These are phyloP conservation scores for Candolleomyces aberdarensis DNA, from an alignment of 768 basidiomycete species.

Conservation along the genomic window DNA sequence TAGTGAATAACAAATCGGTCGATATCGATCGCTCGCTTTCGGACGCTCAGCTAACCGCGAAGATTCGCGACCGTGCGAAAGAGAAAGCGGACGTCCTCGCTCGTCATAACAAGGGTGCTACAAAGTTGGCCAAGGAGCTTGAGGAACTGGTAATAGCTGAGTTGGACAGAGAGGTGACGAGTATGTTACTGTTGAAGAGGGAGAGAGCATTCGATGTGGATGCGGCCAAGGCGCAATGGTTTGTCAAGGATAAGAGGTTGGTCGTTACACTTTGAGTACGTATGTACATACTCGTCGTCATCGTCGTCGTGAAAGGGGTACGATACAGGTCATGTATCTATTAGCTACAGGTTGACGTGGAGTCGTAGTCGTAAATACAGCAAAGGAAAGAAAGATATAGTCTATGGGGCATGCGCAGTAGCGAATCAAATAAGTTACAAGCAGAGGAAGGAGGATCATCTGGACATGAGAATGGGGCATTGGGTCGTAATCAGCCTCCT, in stretches of 20 bases:
- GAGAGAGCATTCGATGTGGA: slow-evolving; percentile 61
- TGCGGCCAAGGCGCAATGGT: slow-evolving; percentile 65
- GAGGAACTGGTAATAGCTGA: slow-evolving; percentile 20
- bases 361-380: too few relatives aligned
- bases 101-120: background rate
- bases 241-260: slow-evolving; percentile 48
- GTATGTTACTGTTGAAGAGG: slow-evolving; percentile 49
- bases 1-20: slow-evolving; percentile 43
- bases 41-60: slow-evolving; percentile 49
- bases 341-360: too few relatives aligned
- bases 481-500: slow-evolving; percentile 20
- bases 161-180: slow-evolving; percentile 28
- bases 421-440: background rate
- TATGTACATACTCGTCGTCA: slow-evolving; percentile 2
- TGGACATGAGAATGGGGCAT: background rate
- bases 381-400: background rate
- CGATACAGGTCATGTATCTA: too few relatives aligned
- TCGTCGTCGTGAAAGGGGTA: too few relatives aligned
- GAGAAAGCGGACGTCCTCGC: background rate
- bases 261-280: slow-evolving; percentile 26
- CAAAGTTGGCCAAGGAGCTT: background rate
- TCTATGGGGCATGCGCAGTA: background rate
- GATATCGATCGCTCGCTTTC: slow-evolving; percentile 56
- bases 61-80: slow-evolving; percentile 9
- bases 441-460: background rate